phyloP scores from a whole-genome alignment of 2,329 filamentous ascomycete genomes.

The Aureobasidium subglaciale region DNA sequence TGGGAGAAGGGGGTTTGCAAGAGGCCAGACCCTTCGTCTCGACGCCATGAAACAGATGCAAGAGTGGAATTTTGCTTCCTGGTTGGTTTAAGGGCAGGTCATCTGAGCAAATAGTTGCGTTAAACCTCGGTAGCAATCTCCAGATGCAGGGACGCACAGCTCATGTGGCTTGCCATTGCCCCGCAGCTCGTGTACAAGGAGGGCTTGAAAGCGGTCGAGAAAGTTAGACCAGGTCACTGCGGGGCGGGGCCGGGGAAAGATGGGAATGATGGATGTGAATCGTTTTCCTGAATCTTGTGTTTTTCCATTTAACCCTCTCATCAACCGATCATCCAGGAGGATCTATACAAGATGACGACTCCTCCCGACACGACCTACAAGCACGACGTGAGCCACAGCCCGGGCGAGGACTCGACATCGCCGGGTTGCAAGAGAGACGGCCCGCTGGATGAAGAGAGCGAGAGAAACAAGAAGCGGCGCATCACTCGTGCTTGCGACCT shows the following conservation, averaged over 20 bases:
- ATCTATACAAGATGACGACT: not conserved
- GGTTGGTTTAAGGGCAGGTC: not conserved
- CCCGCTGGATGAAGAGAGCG: constrained; percentile 1
- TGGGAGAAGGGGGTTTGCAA: not conserved
- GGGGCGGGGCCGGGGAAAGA: constrained; percentile 10
- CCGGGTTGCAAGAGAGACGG: constrained; percentile 4
- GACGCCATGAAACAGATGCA: not conserved
- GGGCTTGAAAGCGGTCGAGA: constrained; percentile 7
- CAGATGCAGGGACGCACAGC: constrained; percentile 12
- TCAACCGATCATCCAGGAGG: not conserved
- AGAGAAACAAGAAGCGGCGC: constrained; percentile 12
- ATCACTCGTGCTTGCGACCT: constrained; percentile 13
- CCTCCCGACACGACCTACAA: not conserved
- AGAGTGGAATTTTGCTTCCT: not conserved
- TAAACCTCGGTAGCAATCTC: constrained; percentile 10
- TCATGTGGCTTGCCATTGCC: constrained; percentile 13
- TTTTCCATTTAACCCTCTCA: not conserved
- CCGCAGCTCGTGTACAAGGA: constrained; percentile 13
- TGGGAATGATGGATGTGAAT: not conserved
- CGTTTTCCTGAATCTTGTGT: not conserved
- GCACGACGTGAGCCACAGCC: constrained; percentile 6
- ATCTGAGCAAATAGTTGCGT: not conserved
- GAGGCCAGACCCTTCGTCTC: not conserved
- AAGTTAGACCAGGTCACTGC: constrained; percentile 8
- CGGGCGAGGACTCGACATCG: constrained; percentile 7